Conservation (phyloP, 164 flowering plant genomes). For the Vitis cinerea region DNA sequence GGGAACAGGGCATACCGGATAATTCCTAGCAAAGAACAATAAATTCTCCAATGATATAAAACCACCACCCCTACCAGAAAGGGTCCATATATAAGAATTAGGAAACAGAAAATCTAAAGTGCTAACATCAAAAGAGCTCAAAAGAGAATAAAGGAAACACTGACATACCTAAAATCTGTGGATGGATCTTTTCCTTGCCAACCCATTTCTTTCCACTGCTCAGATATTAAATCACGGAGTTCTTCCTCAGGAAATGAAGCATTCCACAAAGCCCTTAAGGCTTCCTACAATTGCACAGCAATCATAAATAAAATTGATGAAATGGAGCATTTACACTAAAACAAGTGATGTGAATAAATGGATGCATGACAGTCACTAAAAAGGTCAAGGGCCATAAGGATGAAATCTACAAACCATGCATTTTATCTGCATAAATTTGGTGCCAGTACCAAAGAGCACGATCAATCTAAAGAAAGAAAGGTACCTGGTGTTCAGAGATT, state of each 20-base stretch:
- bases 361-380: neutral
- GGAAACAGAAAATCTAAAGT: neutral
- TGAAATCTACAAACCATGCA: neutral
- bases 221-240: constrained; percentile 78
- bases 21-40: constrained; percentile 74
- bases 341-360: neutral
- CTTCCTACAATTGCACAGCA: constrained; percentile 45
- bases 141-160: neutral
- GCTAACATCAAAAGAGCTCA: neutral
- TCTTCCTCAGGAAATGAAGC: constrained; percentile 87
- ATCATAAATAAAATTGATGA: neutral
- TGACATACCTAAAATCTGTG: constrained; percentile 77
- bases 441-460: neutral
- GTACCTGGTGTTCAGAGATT: constrained; percentile 86
- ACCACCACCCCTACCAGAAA: constrained; percentile 83
- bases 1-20: constrained; percentile 48
- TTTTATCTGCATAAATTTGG: neutral
- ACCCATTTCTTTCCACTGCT: constrained; percentile 98
- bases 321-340: neutral
- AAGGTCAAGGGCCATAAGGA: neutral
- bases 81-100: constrained; percentile 2
- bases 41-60: constrained; percentile 92
- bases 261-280: constrained; percentile 73
- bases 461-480: neutral
- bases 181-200: constrained; percentile 99